Percentiles rank a stretch among this genome's conserved stretches.
Evolutionary conservation across 2,329 filamentous ascomycete species (phyloP).

Genomic region (Alternaria burnsii): DNA sequence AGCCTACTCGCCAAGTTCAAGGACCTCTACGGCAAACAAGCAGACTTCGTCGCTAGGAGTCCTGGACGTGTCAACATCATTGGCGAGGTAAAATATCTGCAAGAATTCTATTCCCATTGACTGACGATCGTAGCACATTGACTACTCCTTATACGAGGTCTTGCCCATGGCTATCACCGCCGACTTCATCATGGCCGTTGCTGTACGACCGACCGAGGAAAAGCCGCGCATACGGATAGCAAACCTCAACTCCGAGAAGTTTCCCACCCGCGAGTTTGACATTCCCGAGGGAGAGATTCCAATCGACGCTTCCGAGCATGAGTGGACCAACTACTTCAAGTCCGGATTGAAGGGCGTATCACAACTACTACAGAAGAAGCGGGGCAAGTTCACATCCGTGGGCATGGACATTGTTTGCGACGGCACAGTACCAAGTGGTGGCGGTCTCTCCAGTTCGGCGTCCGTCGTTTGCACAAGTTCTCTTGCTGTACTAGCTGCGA

Average conservation of each 20-base stretch:
- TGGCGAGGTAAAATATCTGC: conserved; percentile 68
- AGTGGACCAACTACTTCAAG: conserved; percentile 99
- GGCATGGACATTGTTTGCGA: conserved; percentile 91
- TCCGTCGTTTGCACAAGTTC: conserved; percentile 92
- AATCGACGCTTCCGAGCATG: conserved; percentile 84
- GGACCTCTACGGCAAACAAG: conserved; percentile 71
- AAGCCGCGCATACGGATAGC: conserved; percentile 74
- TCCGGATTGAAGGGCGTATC: conserved; percentile 85
- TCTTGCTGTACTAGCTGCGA: conserved; percentile 85
- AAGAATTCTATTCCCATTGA: background rate
- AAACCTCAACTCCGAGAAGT: conserved; percentile 80
- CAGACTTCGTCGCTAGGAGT: conserved; percentile 86
- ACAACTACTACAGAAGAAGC: conserved; percentile 74
- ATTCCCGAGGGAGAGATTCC: conserved; percentile 67
- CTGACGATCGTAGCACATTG: conserved; percentile 74
- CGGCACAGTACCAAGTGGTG: conserved; percentile 89
- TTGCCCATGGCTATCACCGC: conserved; percentile 94
- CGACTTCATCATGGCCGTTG: conserved; percentile 87
- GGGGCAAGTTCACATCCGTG: conserved; percentile 71
- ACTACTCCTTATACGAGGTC: conserved; percentile 96
- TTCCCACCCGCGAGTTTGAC: conserved; percentile 76
- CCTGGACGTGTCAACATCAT: conserved; percentile 98
- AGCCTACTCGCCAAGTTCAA: conserved; percentile 76
- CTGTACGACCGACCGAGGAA: conserved; percentile 61
- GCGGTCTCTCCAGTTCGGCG: conserved; percentile 91